Evolutionary conservation across 129 eudicot species (phyloP), one percentile per base, ranked within the genome.

Genomic region (Lactuca saligna): DNA sequence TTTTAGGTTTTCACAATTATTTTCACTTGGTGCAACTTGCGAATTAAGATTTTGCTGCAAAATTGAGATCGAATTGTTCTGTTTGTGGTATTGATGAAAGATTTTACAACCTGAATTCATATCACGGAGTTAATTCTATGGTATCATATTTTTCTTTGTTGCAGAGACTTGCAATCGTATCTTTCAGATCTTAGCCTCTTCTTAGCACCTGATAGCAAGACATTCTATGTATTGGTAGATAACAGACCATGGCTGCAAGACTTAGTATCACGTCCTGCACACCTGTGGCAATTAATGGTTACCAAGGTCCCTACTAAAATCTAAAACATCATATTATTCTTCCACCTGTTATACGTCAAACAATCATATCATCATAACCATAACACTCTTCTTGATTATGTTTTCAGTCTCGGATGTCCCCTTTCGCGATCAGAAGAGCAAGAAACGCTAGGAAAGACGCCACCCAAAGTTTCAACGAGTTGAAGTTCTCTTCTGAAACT

Each of bases 211-310:
- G 95, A 92, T 71, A 77, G 95, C 81, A 82, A 84, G 71, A 84
- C 78, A 17, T 81, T 92, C 70, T 92, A 86, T 76, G 85, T 92
- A 66, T 81, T 92, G 81, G 95, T 92, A 67, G 98, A 92, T 79
- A 92, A 92, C 54, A 68, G 91, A 54, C 98, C 98, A 71, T 92
- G 98, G 98, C 72, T 86, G 54, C 64, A 86, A 57, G 89, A 85
- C 74, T 86, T 86, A 61, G 96, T 74, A 15, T 86, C 98, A n/a
- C 82, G 90, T n/a, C 91, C 95, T 76, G 88, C 98, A 46, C 98
- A 89, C 72, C 77, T 86, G 74, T 92, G 98, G 98, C 98, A 89
- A 74, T 81, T 92, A 81, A 86, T 92, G 96, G 96, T 92, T 58
- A 92, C 96, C 59, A 92, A 92, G 96, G 96, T 92, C 79, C 65